Base-by-base conservation (phyloP, 768 basidiomycete genomes). In the Russula olivacea region DNA sequence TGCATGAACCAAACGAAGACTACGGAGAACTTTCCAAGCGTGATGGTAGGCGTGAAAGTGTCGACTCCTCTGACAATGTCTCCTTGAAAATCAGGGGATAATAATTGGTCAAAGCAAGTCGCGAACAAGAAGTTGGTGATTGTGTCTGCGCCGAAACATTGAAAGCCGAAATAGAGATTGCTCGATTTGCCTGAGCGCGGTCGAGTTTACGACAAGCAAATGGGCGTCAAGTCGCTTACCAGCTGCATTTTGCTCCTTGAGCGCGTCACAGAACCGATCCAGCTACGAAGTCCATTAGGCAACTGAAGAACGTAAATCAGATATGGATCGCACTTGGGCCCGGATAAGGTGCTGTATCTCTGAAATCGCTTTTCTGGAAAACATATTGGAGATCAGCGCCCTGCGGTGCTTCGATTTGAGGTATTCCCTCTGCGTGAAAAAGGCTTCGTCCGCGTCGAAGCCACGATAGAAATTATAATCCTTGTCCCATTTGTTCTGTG, bases 121-220 rank as follows among this genome's bases (percentile, higher is more conserved):
- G 73, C 72, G 54, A 80, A 80, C 61, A 76, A 76, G 64, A 79
- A 78, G 9, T 74, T 71, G 14, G 77, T 72, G 57, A 80, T 77
- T 53, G 78, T 74, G 63, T 80, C 80, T 64, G 79, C 68, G 12
- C 78, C 73, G 17, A 74, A 71, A 38, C 77, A 76, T 38, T 77
- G 73, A 55, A 77, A 80, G 10, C 77, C 79, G 41, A 75, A 68
- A 68, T 74, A 76, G 66, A 79, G 71, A 58, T 79, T 70, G 4
- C 70, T 69, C 3, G 77, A 72, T 30, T 54, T 65, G 54, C 61
- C 60, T 32, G 21, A 2, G 11, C 28, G 21, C 15, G 7, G 11
- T 12, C 38, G 0, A 55, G 47, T n/a, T n/a, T 6, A 19, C 19
- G 34, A 17, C 34, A 53, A 7, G 14, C 2, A 2, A 21, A 4